Conservation (phyloP, 768 basidiomycete genomes). For the Termitomyces eurrhizus region DNA sequence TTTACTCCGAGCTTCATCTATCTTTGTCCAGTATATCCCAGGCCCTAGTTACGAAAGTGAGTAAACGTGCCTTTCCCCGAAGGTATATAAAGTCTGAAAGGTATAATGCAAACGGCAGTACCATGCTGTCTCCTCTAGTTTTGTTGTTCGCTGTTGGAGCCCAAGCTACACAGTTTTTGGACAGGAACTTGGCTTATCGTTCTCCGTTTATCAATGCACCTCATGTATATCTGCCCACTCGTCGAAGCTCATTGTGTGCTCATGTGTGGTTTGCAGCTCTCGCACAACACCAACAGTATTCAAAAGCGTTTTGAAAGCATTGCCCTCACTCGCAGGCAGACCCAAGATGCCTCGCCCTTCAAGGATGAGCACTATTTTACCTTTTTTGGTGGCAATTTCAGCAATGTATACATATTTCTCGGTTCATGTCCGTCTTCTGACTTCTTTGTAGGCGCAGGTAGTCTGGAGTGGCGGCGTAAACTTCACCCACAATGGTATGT, state of each 20-base stretch:
- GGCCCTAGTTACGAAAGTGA: background rate
- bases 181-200: slow-evolving; percentile 1
- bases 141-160: background rate
- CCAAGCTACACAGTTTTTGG: background rate
- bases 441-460: background rate
- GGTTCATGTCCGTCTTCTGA: background rate
- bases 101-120: background rate
- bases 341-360: slow-evolving; percentile 5
- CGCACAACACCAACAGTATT: background rate
- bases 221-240: background rate
- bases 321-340: slow-evolving; percentile 4
- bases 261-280: background rate
- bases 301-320: slow-evolving; percentile 2
- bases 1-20: background rate
- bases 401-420: slow-evolving; percentile 25
- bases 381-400: slow-evolving; percentile 10
- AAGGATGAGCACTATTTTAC: slow-evolving; percentile 12
- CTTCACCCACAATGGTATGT: background rate
- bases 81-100: background rate
- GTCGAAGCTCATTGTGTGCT: background rate
- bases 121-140: background rate
- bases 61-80: background rate
- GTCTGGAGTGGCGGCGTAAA: slow-evolving; percentile 1
- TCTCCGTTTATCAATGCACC: background rate
- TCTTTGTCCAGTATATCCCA: background rate